Base-by-base conservation (phyloP, 495 filamentous ascomycete species). In the Sporormia fimetaria region DNA sequence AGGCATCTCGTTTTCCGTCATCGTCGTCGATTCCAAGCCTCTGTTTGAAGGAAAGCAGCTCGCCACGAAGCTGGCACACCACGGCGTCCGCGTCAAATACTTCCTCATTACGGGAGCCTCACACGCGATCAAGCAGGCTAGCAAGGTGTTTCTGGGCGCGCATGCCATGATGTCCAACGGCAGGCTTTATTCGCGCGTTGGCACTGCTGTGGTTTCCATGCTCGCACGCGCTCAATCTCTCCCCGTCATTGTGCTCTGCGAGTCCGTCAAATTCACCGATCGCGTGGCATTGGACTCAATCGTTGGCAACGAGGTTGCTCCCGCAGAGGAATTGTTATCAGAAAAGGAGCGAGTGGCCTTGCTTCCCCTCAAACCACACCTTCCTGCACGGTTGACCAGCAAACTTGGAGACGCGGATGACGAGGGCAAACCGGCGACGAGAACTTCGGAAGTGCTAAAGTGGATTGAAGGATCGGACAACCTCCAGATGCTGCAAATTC, bases 211-310 rank as follows among this genome's bases (percentile, higher is more conserved):
- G 25, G 72, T 94, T 3, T 87, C 90, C n/a, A 82, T 90, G 70
- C 78, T 76, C 18, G 90, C 87, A 16, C 77, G 80, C 44, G 76
- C 79, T 33, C 62, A 67, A 11, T 73, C 74, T 33, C 73, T 85
- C 23, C 83, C 87, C 2, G 87, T 98, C 26, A 78, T 88, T 22
- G 85, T 92, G 3, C 83, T 83, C 43, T 95, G 87, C 59, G 88
- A 98, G 67, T 87, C 80, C 2, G 75, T 98, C 65, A 98, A 96
- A 60, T 94, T 94, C 62, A 87, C 83, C 16, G 90, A 94, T 51
- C 75, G 80, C 38, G 84, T 94, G 3, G 81, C 84, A 6, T 73
- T 92, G 0, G 90, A 94, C 61, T 82, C 82, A 23, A 87, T 98
- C 47, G 86, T 90, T 16, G 77, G 80, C 37, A 96, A 98, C 60